phyloP scores from a whole-genome alignment of 139 green algal species.

The Coelastrella sp. region DNA sequence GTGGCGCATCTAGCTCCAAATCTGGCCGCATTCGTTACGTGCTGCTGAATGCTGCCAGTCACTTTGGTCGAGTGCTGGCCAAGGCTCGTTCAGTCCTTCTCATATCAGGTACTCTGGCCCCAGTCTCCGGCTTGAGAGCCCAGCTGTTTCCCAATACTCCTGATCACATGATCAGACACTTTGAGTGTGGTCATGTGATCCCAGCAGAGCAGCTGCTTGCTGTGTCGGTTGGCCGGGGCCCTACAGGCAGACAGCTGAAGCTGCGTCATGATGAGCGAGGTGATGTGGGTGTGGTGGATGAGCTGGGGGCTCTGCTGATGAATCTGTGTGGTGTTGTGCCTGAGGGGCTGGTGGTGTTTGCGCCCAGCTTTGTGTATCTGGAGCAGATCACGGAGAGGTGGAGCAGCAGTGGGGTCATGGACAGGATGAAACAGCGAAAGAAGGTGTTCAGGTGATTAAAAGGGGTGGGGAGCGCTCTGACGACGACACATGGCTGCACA shows the following conservation, averaged over 20 bases:
- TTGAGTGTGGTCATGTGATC: conserved; percentile 93
- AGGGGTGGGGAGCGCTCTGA: too few relatives aligned
- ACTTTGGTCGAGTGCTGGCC: conserved; percentile 74
- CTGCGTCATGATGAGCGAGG: conserved; percentile 68
- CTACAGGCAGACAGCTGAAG: conserved; percentile 76
- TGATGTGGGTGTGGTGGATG: conserved; percentile 64
- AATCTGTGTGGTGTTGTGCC: conserved; percentile 80
- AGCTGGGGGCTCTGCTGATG: conserved; percentile 77
- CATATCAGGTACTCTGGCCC: conserved; percentile 92
- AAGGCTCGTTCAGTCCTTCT: conserved; percentile 84
- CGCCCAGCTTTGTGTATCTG: conserved; percentile 89
- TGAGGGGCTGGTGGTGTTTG: conserved; percentile 92
- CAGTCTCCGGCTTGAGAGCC: conserved; percentile 64
- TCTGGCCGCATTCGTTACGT: conserved; percentile 77
- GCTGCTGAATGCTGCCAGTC: conserved; percentile 90
- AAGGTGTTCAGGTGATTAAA: conserved; percentile 41
- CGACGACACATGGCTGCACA: too few relatives aligned
- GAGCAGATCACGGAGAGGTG: conserved; percentile 67
- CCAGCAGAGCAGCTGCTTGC: conserved; percentile 68
- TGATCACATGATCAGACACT: conserved; percentile 61
- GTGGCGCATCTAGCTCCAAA: too few relatives aligned
- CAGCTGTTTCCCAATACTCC: conserved; percentile 75
- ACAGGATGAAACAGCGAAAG: conserved; percentile 67
- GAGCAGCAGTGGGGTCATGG: conserved; percentile 65
- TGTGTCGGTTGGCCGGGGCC: conserved; percentile 72